Evolutionary conservation across 495 filamentous ascomycete species (phyloP).

Genomic region (Copromyces sp.): DNA sequence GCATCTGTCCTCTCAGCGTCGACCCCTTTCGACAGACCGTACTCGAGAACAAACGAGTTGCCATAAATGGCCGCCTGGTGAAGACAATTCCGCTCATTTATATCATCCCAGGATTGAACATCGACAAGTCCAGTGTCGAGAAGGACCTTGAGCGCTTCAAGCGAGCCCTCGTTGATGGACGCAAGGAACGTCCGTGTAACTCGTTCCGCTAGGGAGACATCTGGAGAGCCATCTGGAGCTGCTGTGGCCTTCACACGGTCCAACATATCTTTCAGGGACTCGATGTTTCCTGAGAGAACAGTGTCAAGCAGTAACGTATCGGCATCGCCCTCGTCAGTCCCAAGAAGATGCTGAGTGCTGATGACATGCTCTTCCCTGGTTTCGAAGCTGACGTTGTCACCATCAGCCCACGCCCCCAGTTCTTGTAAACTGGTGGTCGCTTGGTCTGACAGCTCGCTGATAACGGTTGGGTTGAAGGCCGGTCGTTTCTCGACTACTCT

Average conservation of each 20-base stretch:
- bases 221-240: slow-evolving; percentile 25
- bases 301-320: slow-evolving; percentile 85
- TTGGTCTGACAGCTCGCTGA: slow-evolving; percentile 91
- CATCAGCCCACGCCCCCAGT: slow-evolving; percentile 91
- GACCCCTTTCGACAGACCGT: slow-evolving; percentile 59
- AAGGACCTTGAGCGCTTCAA: slow-evolving; percentile 63
- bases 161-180: slow-evolving; percentile 74
- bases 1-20: slow-evolving; percentile 76
- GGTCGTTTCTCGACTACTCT: slow-evolving; percentile 95
- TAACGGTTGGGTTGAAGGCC: slow-evolving; percentile 93
- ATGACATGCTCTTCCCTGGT: slow-evolving; percentile 52
- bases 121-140: slow-evolving; percentile 75
- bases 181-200: slow-evolving; percentile 83
- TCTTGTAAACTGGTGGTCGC: slow-evolving; percentile 89
- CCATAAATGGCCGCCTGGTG: slow-evolving; percentile 92
- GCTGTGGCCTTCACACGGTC: slow-evolving; percentile 37
- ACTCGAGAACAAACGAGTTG: slow-evolving; percentile 60
- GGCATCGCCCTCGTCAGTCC: slow-evolving; percentile 73
- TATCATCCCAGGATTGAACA: slow-evolving; percentile 83
- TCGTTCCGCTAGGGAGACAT: slow-evolving; percentile 48
- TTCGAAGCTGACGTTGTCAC: slow-evolving; percentile 78
- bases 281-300: slow-evolving; percentile 63
- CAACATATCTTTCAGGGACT: slow-evolving; percentile 40
- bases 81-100: slow-evolving; percentile 91
- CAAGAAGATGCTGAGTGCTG: slow-evolving; percentile 50